Evolutionary conservation across 2,329 filamentous ascomycete genomes (phyloP), one percentile per base, ranked within the genome.

Genomic region (Aspergillus neoniger): DNA sequence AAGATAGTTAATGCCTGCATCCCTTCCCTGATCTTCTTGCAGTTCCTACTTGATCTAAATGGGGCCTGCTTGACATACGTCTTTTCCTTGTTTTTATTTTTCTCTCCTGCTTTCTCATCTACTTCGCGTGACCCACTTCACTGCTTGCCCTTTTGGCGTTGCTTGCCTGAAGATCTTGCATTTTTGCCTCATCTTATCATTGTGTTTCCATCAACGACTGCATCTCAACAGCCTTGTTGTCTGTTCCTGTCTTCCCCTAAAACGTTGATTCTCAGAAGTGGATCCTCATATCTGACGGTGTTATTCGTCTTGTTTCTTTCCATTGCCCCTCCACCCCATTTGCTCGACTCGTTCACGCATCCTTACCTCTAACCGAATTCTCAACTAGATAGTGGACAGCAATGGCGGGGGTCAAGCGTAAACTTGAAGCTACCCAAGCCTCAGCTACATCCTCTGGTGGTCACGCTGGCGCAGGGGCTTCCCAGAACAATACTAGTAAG

Each of bases 331-430:
- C n/a, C 25, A 28, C 25, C 2, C 25, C 2, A 28, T 28, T 28
- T 41, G 15, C 21, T 23, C 23, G 17, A 25, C 19, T 25, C 25
- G 7, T 36, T n/a, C 23, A 17, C n/a, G 6, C 9, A 50, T 19
- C 14, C 9, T 4, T 10, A 14, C 23, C 30, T 41, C 21, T 41
- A 21, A 53, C 17, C 41, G 43, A 25, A 57, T 61, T 59, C 28
- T 62, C 53, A 44, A 48, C 53, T 36, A 39, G 32, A 50, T 57
- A 69, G 64, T 68, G 67, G 63, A 65, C 63, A 68, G 66, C 64
- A 59, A 77, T 77, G 75, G 73, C 72, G 64, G 75, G 74, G 62
- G 69, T 70, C 63, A 75, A 72, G 65, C 73, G 74, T 62, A 75
- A 71, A 58, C 63, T 69, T 54, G 70, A 70, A 53, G 67, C 70